Evolutionary conservation across 192 early-diverging fungal species (phyloP), one percentile per base, ranked within the genome.

Genomic region (Mycoemilia scoparia): DNA sequence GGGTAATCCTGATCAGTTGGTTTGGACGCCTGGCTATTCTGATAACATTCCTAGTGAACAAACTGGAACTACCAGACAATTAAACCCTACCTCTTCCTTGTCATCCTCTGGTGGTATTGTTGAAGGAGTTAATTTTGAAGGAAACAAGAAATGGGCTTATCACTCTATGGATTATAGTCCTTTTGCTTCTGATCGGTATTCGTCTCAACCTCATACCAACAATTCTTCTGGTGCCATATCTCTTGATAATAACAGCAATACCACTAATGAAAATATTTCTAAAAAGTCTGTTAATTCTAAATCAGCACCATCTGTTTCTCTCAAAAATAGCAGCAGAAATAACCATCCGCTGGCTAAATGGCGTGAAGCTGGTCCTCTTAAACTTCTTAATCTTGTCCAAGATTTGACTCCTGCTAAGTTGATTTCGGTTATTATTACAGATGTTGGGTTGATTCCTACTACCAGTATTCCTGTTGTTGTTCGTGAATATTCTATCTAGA

Each of bases 371-470:
- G 61, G 66, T 17, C 72, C 75, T 38, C 50, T 96, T 33, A 81
- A 79, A 44, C 52, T 95, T 29, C 56, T 99, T 44, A 96, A 91
- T 39, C 50, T 95, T 4, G 53, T 81, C 38, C 92, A 96, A 51
- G 95, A 99, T 54, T 66, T 96, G 25, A 99, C 92, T 2, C 92
- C 95, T 21, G 74, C 89, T 24, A 72, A 87, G 45, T 89, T 81
- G 54, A 74, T 98, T 31, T 83, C 82, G 19, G 67, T 83, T 21
- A 77, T 93, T 24, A 70, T 90, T 12, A 89, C 85, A 11, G 93
- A 98, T 51, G 71, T 86, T 7, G 93, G 93, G 16, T 48, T 86
- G 45, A 84, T 91, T 36, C 85, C 86, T 6, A 84, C 76, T 41
- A 89, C 87, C 14, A 83, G 79, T 36, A 81, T 82, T 18, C 81